These are phyloP conservation scores for Ogataea siamensis DNA, from an alignment of 805 yeast genomes.

Conservation along the genomic window DNA sequence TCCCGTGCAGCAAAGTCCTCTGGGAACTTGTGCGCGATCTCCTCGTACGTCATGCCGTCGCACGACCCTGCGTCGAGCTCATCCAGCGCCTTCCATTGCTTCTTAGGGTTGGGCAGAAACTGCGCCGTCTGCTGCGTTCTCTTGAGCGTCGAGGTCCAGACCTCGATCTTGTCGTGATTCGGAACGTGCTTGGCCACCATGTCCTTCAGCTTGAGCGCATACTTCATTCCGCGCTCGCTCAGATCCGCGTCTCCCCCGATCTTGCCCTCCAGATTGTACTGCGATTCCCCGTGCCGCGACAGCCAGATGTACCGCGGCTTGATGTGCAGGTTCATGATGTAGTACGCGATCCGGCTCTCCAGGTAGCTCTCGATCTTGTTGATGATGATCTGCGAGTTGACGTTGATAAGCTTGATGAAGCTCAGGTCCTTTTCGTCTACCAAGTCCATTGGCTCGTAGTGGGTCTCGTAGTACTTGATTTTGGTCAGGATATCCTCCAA, in stretches of 20 bases:
- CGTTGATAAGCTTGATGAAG: slow-evolving; percentile 83
- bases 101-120: slow-evolving; percentile 71
- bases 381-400: slow-evolving; percentile 82
- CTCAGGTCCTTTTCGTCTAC: slow-evolving; percentile 62
- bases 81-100: slow-evolving; percentile 95
- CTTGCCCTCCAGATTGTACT: slow-evolving; percentile 87
- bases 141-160: slow-evolving; percentile 91
- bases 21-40: slow-evolving; percentile 79
- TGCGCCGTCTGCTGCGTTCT: slow-evolving; percentile 94
- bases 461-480: slow-evolving; percentile 68
- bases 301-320: slow-evolving; percentile 92
- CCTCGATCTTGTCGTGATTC: slow-evolving; percentile 68
- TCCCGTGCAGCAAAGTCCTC: slow-evolving; percentile 96
- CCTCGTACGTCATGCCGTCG: slow-evolving; percentile 96
- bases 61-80: slow-evolving; percentile 97
- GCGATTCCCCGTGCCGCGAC: slow-evolving; percentile 94
- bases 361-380: slow-evolving; percentile 85
- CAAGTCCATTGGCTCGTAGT: slow-evolving; percentile 73
- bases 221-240: slow-evolving; percentile 78
- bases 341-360: slow-evolving; percentile 90
- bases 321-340: slow-evolving; percentile 92
- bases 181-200: slow-evolving; percentile 64
- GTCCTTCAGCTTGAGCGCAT: slow-evolving; percentile 78
- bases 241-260: slow-evolving; percentile 93
- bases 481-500: slow-evolving; percentile 68